These are phyloP conservation scores for Melastoma malabathricum DNA, from an alignment of 345 rosid genomes.

Conservation along the genomic window DNA sequence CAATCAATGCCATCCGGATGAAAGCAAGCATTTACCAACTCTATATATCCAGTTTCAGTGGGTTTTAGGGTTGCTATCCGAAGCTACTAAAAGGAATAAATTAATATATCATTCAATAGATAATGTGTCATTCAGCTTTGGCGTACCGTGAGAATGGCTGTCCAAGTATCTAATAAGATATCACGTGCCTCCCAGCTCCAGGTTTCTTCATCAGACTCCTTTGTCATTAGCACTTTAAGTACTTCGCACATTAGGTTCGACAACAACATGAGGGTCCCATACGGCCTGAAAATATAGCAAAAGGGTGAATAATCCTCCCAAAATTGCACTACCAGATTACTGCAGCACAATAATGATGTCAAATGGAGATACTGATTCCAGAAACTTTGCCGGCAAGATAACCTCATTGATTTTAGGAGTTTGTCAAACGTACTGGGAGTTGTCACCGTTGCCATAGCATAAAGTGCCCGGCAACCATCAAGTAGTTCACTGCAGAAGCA, in stretches of 20 bases:
- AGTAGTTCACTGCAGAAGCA: slow-evolving; percentile 70
- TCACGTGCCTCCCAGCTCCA: slow-evolving; percentile 99
- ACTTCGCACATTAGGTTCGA: slow-evolving; percentile 86
- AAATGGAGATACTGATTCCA: background rate
- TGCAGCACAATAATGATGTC: background rate
- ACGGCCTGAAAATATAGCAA: slow-evolving; percentile 45
- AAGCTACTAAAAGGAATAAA: background rate
- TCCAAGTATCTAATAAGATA: slow-evolving; percentile 93
- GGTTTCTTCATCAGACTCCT: slow-evolving; percentile 53
- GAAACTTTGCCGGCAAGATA: slow-evolving; percentile 9
- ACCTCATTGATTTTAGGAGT: slow-evolving; percentile 81
- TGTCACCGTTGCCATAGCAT: slow-evolving; percentile 71
- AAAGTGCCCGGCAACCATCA: slow-evolving; percentile 93
- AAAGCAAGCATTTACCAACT: too few relatives aligned
- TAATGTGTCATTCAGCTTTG: background rate
- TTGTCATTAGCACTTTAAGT: slow-evolving; percentile 57
- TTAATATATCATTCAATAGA: background rate
- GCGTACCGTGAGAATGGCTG: slow-evolving; percentile 61
- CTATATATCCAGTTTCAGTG: too few relatives aligned
- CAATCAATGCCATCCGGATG: too few relatives aligned
- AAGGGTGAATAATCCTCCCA: background rate
- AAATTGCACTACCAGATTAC: background rate
- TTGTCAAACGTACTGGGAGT: slow-evolving; percentile 54
- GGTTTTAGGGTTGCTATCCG: too few relatives aligned
- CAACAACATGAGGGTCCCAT: slow-evolving; percentile 66